Evolutionary conservation across 2,329 filamentous ascomycete species (phyloP), one percentile per base, ranked within the genome.

Genomic region (Ceratocystis ficicola): DNA sequence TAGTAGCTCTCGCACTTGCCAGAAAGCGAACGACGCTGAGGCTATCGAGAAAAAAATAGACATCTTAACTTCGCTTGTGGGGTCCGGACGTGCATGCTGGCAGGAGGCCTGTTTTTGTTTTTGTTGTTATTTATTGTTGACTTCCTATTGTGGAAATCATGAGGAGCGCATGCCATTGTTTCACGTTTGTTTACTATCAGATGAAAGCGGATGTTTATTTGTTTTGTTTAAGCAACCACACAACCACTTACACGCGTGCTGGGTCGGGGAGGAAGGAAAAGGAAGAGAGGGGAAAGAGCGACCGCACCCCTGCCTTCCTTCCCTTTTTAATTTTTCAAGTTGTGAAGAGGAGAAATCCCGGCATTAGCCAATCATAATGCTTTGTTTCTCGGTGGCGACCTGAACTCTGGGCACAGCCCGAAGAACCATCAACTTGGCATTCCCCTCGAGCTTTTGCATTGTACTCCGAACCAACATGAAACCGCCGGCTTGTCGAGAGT

Each of bases 141-240:
- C 55, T 59, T 59, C 55, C 55, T 30, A 25, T n/a, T 20, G 48
- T 6, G 41, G 41, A 63, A n/a, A 48, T 20, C 17, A 30, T 3
- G 20, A 48, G 44, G 17, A 63, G 32, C 22, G 36, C 28, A 63
- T 46, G 61, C 44, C 41, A 48, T 63, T 41, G 15, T 48, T 63
- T 48, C 61, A 63, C 17, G 8, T 60, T 50, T 66, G 59, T 66
- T 66, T 62, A 66, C 64, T 62, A 62, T 66, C 57, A 66, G 64
- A 66, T 66, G 64, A 66, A 66, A 62, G 28, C 59, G 57, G 64
- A 36, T 66, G 48, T 66, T 66, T 66, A 66, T 66, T 66, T 66
- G 61, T 63, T 63, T 63, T 63, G 61, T 63, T 63, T 63, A 22
- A 36, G 55, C 55, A 59, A 32, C 55, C 36, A 36, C 55, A 57